These are phyloP conservation scores for Phanerodontia chrysosporium DNA, from an alignment of 768 basidiomycete species.

Conservation along the genomic window DNA sequence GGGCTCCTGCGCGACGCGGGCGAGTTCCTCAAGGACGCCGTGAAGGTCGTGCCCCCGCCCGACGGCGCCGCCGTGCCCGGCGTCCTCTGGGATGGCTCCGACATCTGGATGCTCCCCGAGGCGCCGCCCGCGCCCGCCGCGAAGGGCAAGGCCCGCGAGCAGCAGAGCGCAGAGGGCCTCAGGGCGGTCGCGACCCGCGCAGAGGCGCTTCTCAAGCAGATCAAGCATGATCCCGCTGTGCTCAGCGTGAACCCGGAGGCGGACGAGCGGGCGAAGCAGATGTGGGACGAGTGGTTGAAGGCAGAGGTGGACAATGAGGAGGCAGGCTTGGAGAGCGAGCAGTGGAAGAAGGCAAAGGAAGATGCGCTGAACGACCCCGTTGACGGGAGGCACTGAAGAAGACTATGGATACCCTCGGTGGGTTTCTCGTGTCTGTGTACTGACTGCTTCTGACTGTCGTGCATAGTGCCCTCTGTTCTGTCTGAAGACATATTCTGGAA, in stretches of 20 bases:
- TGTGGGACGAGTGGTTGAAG: slow-evolving; percentile 55
- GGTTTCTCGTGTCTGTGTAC: slow-evolving; percentile 17
- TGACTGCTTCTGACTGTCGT: slow-evolving; percentile 2
- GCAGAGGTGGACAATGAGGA: slow-evolving; percentile 47
- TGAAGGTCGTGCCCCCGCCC: slow-evolving; percentile 89
- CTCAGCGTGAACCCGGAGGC: slow-evolving; percentile 71
- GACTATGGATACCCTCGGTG: slow-evolving; percentile 59
- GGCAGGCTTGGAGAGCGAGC: slow-evolving; percentile 53
- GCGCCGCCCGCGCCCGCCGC: slow-evolving; percentile 20
- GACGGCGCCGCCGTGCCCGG: slow-evolving; percentile 34
- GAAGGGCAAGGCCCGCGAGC: slow-evolving; percentile 32
- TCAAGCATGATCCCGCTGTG: slow-evolving; percentile 73
- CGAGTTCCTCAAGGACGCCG: slow-evolving; percentile 66
- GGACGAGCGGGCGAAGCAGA: slow-evolving; percentile 50
- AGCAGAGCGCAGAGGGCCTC: slow-evolving; percentile 35
- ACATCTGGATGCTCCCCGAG: slow-evolving; percentile 76
- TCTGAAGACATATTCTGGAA: slow-evolving; percentile 73
- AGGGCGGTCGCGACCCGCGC: slow-evolving; percentile 69
- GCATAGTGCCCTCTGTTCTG: slow-evolving; percentile 67
- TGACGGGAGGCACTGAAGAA: slow-evolving; percentile 51
- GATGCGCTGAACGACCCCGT: slow-evolving; percentile 44
- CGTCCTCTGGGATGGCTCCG: slow-evolving; percentile 78
- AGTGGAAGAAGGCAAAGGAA: slow-evolving; percentile 52
- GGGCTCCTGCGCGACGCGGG: slow-evolving; percentile 60
- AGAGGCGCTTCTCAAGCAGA: slow-evolving; percentile 66